Evolutionary conservation across 306 rosid species (phyloP).

Genomic region (Dryas alaskensis): DNA sequence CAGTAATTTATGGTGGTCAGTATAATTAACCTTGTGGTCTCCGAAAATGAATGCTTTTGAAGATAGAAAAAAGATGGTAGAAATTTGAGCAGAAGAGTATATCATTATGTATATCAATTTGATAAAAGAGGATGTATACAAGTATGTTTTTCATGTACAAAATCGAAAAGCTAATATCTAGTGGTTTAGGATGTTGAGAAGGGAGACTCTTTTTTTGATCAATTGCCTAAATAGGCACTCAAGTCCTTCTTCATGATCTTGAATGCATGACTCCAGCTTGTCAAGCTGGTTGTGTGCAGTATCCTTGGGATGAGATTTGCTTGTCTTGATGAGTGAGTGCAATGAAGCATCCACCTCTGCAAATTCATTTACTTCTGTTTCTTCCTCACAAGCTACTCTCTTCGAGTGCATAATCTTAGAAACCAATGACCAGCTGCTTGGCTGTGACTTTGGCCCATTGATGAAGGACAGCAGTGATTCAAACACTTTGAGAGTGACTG

Average conservation of each 20-base stretch:
- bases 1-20: background rate
- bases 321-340: background rate
- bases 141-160: background rate
- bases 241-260: conserved; percentile 27
- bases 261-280: conserved; percentile 26
- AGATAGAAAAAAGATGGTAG: background rate
- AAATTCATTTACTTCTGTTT: conserved; percentile 9
- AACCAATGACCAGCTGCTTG: conserved; percentile 26
- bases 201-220: conserved; percentile 36
- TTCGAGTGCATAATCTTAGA: background rate
- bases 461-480: conserved; percentile 28
- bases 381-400: background rate
- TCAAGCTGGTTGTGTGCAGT: conserved; percentile 14
- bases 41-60: too few species aligned
- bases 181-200: conserved; percentile 36
- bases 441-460: conserved; percentile 21
- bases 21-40: too few species aligned
- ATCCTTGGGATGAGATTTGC: background rate
- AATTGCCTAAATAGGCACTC: conserved; percentile 30
- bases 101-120: background rate
- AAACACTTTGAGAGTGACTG: conserved; percentile 14
- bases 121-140: background rate
- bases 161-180: background rate
- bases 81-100: background rate
- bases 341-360: conserved; percentile 7